phyloP scores from a whole-genome alignment of 1,284 basidiomycete species.

The Moesziomyces parantarcticus region DNA sequence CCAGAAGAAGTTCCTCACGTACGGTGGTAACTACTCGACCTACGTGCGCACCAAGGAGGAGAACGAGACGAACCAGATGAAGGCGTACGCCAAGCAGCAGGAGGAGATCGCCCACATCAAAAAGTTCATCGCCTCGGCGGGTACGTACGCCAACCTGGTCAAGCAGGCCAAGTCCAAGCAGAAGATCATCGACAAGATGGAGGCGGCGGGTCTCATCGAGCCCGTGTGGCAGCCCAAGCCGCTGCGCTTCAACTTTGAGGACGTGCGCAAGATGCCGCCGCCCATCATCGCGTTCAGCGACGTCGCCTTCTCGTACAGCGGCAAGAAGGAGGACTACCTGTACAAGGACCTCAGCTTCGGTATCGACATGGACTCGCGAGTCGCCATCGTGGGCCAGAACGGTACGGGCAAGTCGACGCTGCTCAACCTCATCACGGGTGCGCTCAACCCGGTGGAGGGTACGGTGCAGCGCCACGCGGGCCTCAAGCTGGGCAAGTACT shows the following conservation, averaged over 20 bases:
- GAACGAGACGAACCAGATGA: constrained; percentile 99
- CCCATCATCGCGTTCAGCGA: constrained; percentile 96
- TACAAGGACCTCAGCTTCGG: constrained; percentile 91
- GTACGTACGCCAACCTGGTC: constrained; percentile 98
- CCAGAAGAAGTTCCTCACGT: constrained; percentile 84
- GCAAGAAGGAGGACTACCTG: constrained; percentile 82
- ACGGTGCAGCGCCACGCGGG: constrained; percentile 86
- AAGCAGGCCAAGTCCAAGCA: constrained; percentile 99
- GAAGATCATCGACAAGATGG: constrained; percentile 99
- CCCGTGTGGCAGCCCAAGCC: constrained; percentile 80
- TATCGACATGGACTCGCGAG: constrained; percentile 85
- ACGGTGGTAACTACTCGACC: constrained; percentile 95
- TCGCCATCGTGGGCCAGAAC: constrained; percentile 98
- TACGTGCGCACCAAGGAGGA: constrained; percentile 95
- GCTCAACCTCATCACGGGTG: constrained; percentile 90
- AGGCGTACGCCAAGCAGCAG: constrained; percentile 97
- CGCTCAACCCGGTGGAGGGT: constrained; percentile 82
- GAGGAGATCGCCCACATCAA: constrained; percentile 98
- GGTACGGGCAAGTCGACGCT: constrained; percentile 98
- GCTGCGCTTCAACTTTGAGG: constrained; percentile 94
- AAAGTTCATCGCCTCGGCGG: constrained; percentile 94
- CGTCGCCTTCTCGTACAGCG: constrained; percentile 94
- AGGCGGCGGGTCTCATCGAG: constrained; percentile 96
- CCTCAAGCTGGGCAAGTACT: constrained; percentile 90
- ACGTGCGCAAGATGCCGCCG: constrained; percentile 90